Base-by-base conservation (phyloP, 805 yeast species). In the Barnettozyma pratensis region DNA sequence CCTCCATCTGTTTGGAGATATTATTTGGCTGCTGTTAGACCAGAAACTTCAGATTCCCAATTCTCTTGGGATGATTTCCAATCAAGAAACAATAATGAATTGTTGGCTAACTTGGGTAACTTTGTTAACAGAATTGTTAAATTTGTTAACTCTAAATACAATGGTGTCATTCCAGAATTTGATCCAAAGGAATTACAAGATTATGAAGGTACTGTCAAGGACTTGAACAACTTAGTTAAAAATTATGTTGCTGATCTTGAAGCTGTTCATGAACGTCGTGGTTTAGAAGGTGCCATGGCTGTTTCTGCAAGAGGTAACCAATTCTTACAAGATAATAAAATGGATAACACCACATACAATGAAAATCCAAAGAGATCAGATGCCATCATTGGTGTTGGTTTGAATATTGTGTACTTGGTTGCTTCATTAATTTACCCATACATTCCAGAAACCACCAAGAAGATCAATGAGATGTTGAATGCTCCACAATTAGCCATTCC, bases 61-160 rank as follows among this genome's bases (percentile, higher is more conserved):
- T 94, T 94, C 71, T 90, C 98, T 4, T 94, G 99, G 99, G 79
- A 78, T 48, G 98, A 94, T 66, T 92, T 92, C 70, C 97, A 89
- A 56, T 77, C 95, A 43, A 86, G 90, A 69, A 94, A 94, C 69
- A 94, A 94, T 74, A 80, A 87, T 55, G 99, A 94, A 72, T 75
- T 94, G 63, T 76, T 94, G 68, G 97, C 98, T 45, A 94, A 94
- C 71, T 75, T 94, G 65, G 99, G 99, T 69, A 94, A 94, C 73
- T 89, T 90, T 62, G 97, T 90, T 50, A 94, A 94, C 75, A 85
- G 99, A 71, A 74, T 92, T 61, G 81, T 89, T 54, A 94, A 94
- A 68, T 94, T 90, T 65, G 89, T 83, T 45, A 81, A 77, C 65
- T 91, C 96, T 48, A 94, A 90, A 66, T 94, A 89, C 69, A 86